These are phyloP conservation scores for Tympanopsis confertula DNA, from an alignment of 2,329 filamentous ascomycete genomes.

Conservation along the genomic window DNA sequence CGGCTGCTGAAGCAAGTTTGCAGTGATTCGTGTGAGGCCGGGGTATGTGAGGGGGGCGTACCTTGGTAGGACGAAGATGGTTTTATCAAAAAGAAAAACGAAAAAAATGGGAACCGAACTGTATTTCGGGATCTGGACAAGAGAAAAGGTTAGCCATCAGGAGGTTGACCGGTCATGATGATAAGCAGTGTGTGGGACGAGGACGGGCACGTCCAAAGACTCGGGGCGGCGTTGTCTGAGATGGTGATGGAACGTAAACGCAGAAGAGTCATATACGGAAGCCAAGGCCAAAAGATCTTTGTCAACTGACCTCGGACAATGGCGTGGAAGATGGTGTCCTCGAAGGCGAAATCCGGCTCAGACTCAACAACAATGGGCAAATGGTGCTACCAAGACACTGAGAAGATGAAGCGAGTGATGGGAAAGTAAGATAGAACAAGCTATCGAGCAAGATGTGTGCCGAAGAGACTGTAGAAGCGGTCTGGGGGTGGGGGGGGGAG, in stretches of 20 bases:
- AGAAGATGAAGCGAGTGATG: constrained; percentile 37
- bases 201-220: no score
- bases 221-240: no score
- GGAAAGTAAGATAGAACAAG: constrained; percentile 46
- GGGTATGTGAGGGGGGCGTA: no score
- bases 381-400: constrained; percentile 23
- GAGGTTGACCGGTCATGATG: background rate
- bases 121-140: no score
- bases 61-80: no score
- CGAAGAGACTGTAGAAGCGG: constrained; percentile 17
- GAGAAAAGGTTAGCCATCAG: no score
- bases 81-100: no score
- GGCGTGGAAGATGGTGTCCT: constrained; percentile 3
- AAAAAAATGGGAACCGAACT: no score
- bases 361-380: constrained; percentile 7
- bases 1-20: no score
- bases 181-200: background rate
- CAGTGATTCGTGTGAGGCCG: no score
- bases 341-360: constrained; percentile 2
- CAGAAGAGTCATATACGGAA: background rate
- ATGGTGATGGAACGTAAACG: no score
- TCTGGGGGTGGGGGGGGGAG: constrained; percentile 18
- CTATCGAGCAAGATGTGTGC: constrained; percentile 44
- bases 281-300: background rate
- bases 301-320: background rate